Evolutionary conservation across 345 rosid genomes (phyloP), one percentile per base, ranked within the genome.

Genomic region (Moricandia moricandioides): DNA sequence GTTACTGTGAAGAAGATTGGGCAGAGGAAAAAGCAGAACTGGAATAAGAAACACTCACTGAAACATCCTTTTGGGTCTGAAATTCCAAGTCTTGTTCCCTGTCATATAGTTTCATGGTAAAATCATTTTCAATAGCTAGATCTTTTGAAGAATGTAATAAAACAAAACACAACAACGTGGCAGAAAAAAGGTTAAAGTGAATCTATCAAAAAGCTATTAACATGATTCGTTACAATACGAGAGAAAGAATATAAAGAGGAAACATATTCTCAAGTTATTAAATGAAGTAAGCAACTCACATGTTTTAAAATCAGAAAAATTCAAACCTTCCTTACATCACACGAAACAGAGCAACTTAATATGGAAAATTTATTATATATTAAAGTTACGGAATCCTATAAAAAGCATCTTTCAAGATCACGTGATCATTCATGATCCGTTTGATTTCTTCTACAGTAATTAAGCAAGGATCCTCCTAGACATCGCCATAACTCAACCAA

Each of bases 1-100:
- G 70, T 35, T 3, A 70, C 10, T 40, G 29, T 39, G 59, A 58
- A 58, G 71, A 77, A 45, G 31, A 76, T 10, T 5, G 29, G 5
- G 33, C 63, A 64, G 77, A 54, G 31, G 43, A 37, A 65, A n/a
- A 54, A 16, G 4, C 40, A 16, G 3, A 65, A 55, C 57, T 43
- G 47, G 72, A 51, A 71, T 1, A 66, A 67, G 16, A 49, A 26
- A 17, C 66, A 85, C 97, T 95, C 83, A 95, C 99, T 92, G 78
- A 92, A 84, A 79, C 99, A 95, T 76, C 97, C 99, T 83, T 95
- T 95, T 49, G 99, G 99, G 79, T 95, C 97, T 79, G 97, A 90
- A 86, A 92, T 92, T 75, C 97, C 99, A 39, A 95, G 99, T 73
- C 99, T 83, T 56, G 99, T 92, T 61, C 99, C 99, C 97, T 95